phyloP scores from a whole-genome alignment of 139 green algal genomes.

The Chlamydomonas incerta region DNA sequence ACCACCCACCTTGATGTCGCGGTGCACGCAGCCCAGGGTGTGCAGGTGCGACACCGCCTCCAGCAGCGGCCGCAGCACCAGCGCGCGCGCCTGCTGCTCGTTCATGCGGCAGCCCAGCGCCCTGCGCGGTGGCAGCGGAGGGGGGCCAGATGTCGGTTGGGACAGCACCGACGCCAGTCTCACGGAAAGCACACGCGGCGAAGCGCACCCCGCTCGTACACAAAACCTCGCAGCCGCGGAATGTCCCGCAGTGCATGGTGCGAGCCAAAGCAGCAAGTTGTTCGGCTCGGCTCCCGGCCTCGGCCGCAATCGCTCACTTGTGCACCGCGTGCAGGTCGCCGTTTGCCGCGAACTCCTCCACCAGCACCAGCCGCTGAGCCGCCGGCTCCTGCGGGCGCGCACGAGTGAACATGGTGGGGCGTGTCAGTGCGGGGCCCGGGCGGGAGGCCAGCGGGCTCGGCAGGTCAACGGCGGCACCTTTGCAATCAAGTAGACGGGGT shows the following conservation, averaged over 20 bases:
- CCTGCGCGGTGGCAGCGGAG: constrained; percentile 3
- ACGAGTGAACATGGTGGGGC: too few relatives aligned
- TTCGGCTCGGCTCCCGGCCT: too few relatives aligned
- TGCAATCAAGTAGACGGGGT: too few relatives aligned
- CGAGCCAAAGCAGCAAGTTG: too few relatives aligned
- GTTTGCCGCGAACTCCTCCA: constrained; percentile 12
- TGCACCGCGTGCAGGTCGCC: constrained; percentile 20
- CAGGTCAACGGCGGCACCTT: too few relatives aligned
- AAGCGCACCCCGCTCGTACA: too few relatives aligned
- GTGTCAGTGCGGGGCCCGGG: too few relatives aligned
- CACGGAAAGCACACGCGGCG: too few relatives aligned
- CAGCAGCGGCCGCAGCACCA: constrained; percentile 26
- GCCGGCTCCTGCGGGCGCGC: neutral
- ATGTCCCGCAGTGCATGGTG: too few relatives aligned
- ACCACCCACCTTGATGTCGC: constrained; percentile 32
- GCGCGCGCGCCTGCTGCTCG: neutral
- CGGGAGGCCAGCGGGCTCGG: too few relatives aligned
- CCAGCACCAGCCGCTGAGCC: constrained; percentile 17
- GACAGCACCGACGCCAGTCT: too few relatives aligned
- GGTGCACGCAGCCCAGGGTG: neutral
- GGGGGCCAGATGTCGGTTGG: neutral
- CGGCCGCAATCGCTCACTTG: neutral
- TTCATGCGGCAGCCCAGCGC: constrained; percentile 21
- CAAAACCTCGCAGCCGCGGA: too few relatives aligned
- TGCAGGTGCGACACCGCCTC: constrained; percentile 17